Evolutionary conservation across 352 stramenopile species (phyloP).

Genomic region (Phytophthora pistaciae): DNA sequence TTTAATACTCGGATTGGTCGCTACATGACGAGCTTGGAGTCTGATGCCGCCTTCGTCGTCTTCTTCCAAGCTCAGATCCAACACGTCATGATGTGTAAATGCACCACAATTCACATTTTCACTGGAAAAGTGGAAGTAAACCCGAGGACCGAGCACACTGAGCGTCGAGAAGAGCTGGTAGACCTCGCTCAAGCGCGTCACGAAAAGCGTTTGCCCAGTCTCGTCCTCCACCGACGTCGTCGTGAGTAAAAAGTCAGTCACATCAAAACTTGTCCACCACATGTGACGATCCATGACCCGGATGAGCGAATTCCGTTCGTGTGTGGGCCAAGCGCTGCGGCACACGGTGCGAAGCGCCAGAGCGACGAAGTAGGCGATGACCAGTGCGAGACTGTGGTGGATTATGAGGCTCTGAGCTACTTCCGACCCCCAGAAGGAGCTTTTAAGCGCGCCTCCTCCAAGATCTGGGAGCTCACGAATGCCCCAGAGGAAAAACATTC

Average conservation of each 20-base stretch:
- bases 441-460: too few relatives aligned
- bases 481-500: too few relatives aligned
- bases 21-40: constrained; percentile 3
- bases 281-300: constrained; percentile 7
- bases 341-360: constrained; percentile 1
- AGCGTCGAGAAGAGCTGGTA: constrained; percentile 6
- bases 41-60: constrained; percentile 6
- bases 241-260: constrained; percentile 8
- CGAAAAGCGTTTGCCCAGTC: background rate
- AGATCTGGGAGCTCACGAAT: too few relatives aligned
- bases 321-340: constrained; percentile 6
- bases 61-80: constrained; percentile 4
- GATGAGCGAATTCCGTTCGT: constrained; percentile 12
- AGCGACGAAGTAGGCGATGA: too few relatives aligned
- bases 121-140: constrained; percentile 12
- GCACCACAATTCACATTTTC: constrained; percentile 7
- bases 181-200: constrained; percentile 1
- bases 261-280: constrained; percentile 16
- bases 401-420: too few relatives aligned
- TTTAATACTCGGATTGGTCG: constrained; percentile 1
- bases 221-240: constrained; percentile 7
- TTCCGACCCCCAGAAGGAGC: too few relatives aligned
- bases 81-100: background rate
- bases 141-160: background rate
- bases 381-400: too few relatives aligned